Percentiles rank a stretch among this genome's conserved stretches.
Conservation (phyloP, 495 filamentous ascomycete genomes). For the Cairneyella variabilis region DNA sequence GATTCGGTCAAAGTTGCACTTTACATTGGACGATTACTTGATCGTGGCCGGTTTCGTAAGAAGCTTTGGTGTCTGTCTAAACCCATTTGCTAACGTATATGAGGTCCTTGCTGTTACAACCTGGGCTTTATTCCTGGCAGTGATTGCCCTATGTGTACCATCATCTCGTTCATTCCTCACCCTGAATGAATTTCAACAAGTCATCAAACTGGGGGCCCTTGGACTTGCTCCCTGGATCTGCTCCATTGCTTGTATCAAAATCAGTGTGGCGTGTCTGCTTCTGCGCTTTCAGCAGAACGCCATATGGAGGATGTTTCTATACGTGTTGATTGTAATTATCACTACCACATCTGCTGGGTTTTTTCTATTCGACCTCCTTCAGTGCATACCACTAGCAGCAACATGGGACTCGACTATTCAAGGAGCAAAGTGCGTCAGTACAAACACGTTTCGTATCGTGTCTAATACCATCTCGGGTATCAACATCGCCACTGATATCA, state of each 20-base stretch:
- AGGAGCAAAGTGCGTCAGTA: conserved; percentile 22
- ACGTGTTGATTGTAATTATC: conserved; percentile 24
- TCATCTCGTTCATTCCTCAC: background rate
- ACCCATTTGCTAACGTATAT: background rate
- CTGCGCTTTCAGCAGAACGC: conserved; percentile 27
- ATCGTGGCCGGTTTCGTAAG: conserved; percentile 1
- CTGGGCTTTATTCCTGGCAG: background rate
- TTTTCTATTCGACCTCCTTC: conserved; percentile 24
- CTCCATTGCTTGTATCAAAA: conserved; percentile 31
- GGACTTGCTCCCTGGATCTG: conserved; percentile 20
- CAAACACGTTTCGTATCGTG: conserved; percentile 6
- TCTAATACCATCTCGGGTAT: conserved; percentile 27
- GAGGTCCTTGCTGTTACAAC: background rate
- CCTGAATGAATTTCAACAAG: background rate
- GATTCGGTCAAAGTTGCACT: background rate
- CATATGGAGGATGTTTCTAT: conserved; percentile 26
- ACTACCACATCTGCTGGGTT: conserved; percentile 22
- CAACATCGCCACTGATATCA: conserved; percentile 30
- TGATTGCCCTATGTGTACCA: background rate
- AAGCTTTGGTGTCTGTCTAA: background rate
- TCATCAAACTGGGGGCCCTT: conserved; percentile 25
- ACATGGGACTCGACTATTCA: conserved; percentile 26
- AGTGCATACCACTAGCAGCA: conserved; percentile 28
- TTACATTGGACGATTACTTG: conserved; percentile 4
- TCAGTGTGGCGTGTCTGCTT: conserved; percentile 31